Evolutionary conservation across 768 basidiomycete genomes (phyloP), one percentile per base, ranked within the genome.

Genomic region (Agrocybe praecox): DNA sequence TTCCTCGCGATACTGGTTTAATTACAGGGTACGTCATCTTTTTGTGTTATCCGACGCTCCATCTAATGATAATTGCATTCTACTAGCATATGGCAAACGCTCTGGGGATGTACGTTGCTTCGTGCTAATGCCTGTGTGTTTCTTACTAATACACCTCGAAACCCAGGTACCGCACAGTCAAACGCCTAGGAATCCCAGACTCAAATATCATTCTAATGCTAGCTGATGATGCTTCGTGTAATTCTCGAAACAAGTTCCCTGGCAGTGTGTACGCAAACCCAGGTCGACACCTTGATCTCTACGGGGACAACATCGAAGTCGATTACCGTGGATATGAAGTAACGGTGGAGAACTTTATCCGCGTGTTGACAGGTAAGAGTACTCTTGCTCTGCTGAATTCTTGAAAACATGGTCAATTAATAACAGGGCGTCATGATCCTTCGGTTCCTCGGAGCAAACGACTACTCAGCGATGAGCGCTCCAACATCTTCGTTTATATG

Each of bases 191-290:
- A 14, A 97, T 99, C 57, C 96, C 97, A 18, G 97, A 99, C 76
- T 95, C 93, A 11, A 96, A 98, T 65, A 98, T 99, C 70, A 96
- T 99, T 72, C 87, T 99, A 52, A 98, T 98, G 97, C 83, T 99
- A 50, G 93, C 96, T 6, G 97, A 99, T 70, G 97, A 98, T 69
- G 92, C 84, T 1, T 92, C 96, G 0, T 99, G 97, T 67, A 97
- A 98, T 68, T 66, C 92, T 8, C 83, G 96, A 40, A 98, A 99
- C 75, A 86, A 84, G 49, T 96, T 94, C 65, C 88, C 97, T 1
- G 96, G 88, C 1, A 90, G 88, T 47, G 95, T 99, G 3, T 98
- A 94, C 67, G 88, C 94, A n/a, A 92, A 93, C 66, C 80, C 86
- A 0, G 92, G 88, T 0, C 84, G 89, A 18, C 80, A 83, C 32